Percentiles rank a stretch among this genome's conserved stretches.
phyloP scores from a whole-genome alignment of 352 stramenopile species.

The Pythium apleroticum region DNA sequence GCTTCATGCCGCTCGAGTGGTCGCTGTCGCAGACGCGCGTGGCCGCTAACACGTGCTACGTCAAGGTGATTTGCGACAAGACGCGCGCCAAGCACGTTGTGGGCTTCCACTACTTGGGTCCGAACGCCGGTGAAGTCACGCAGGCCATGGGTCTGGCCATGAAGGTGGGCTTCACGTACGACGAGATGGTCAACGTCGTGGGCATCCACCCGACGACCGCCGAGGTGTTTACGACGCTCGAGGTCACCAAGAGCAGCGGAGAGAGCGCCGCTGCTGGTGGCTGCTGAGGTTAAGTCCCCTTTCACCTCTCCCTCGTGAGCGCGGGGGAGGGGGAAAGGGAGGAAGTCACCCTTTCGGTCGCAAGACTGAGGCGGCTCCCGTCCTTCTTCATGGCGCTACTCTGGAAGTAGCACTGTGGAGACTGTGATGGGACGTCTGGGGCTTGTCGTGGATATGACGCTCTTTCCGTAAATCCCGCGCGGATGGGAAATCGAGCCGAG shows the following conservation, averaged over 20 bases:
- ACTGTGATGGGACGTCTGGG: conserved; percentile 21
- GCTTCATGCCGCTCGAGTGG: conserved; percentile 97
- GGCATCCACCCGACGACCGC: conserved; percentile 97
- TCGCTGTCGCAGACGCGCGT: conserved; percentile 65
- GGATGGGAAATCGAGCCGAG: conserved; percentile 76
- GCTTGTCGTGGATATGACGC: conserved; percentile 66
- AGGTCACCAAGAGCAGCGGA: conserved; percentile 94
- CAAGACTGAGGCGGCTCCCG: conserved; percentile 1
- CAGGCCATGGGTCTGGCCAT: conserved; percentile 94
- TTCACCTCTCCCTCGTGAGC: conserved; percentile 25
- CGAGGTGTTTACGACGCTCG: conserved; percentile 94
- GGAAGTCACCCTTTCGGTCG: conserved; percentile 13
- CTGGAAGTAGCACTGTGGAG: not conserved
- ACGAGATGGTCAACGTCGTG: conserved; percentile 91
- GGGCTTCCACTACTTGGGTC: conserved; percentile 98
- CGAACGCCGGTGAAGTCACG: conserved; percentile 96
- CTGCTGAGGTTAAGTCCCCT: conserved; percentile 93
- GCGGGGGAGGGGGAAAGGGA: conserved; percentile 16
- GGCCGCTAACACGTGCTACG: conserved; percentile 86
- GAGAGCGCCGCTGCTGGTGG: conserved; percentile 89
- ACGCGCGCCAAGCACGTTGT: conserved; percentile 87
- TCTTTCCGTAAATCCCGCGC: conserved; percentile 72
- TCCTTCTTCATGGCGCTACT: not conserved
- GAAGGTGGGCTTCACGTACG: conserved; percentile 94
- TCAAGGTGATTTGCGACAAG: conserved; percentile 95